These are phyloP conservation scores for Tephrocybe sp. DNA, from an alignment of 768 basidiomycete species.

Conservation along the genomic window DNA sequence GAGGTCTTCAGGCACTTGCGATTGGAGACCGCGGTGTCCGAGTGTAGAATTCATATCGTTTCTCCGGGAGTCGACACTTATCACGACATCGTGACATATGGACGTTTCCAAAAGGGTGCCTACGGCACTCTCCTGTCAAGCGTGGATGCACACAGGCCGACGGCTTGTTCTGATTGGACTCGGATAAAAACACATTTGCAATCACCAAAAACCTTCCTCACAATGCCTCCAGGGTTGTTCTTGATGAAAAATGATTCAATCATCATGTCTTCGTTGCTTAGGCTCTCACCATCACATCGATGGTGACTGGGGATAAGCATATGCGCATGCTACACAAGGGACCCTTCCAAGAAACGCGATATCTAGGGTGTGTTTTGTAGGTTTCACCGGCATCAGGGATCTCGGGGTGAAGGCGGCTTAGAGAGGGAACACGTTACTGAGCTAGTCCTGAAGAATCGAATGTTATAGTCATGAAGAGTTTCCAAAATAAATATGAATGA, in stretches of 20 bases:
- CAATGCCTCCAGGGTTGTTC: not conserved
- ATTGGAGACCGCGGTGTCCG: conserved; percentile 16
- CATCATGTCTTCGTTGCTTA: not conserved
- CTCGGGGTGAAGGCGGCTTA: no score
- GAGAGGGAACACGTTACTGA: no score
- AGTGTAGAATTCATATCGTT: conserved; percentile 14
- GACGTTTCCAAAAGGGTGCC: conserved; percentile 4
- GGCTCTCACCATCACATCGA: no score
- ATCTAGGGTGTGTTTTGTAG: no score
- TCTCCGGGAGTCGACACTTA: conserved; percentile 13
- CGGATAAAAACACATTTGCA: not conserved
- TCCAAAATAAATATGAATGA: conserved; percentile 6
- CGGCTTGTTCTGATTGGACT: conserved; percentile 1
- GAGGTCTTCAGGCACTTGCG: not conserved
- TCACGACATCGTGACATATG: not conserved
- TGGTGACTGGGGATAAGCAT: no score
- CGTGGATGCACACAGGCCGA: no score
- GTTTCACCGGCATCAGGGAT: no score
- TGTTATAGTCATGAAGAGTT: not conserved
- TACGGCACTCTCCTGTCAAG: no score
- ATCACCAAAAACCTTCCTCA: not conserved
- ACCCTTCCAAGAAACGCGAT: no score
- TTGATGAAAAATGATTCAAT: not conserved
- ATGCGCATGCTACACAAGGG: no score
- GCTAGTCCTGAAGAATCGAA: not conserved